phyloP scores from a whole-genome alignment of 1,284 basidiomycete species.

The Trametes versicolor region DNA sequence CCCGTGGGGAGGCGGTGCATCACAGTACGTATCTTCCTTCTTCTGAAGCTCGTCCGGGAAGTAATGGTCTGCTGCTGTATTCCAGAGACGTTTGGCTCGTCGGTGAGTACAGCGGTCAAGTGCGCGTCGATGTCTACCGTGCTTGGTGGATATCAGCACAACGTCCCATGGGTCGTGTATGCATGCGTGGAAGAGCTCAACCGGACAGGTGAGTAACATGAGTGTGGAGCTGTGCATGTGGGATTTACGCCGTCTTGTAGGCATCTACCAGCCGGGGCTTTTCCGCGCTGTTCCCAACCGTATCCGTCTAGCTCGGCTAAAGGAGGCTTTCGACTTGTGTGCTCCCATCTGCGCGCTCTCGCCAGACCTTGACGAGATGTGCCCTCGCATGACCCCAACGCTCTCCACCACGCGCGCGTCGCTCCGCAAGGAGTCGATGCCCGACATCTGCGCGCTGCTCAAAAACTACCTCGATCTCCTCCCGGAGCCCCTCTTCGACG shows the following conservation, averaged over 20 bases:
- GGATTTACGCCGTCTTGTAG: constrained; percentile 36
- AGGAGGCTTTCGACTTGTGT: constrained; percentile 47
- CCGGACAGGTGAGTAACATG: constrained; percentile 53
- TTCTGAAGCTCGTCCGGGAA: neutral
- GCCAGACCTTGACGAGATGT: constrained; percentile 20
- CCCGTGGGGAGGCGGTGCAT: constrained; percentile 23
- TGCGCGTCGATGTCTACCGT: constrained; percentile 57
- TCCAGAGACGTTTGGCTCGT: constrained; percentile 59
- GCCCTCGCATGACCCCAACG: constrained; percentile 21
- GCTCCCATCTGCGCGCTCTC: constrained; percentile 30
- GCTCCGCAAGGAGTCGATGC: constrained; percentile 61
- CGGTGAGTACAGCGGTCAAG: constrained; percentile 54
- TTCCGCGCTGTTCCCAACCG: constrained; percentile 54
- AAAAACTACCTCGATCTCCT: constrained; percentile 65
- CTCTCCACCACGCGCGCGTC: constrained; percentile 25
- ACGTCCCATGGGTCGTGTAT: constrained; percentile 64
- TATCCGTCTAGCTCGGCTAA: constrained; percentile 48
- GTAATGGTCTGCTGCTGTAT: neutral
- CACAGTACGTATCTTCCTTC: constrained; percentile 15
- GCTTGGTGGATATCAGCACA: constrained; percentile 60
- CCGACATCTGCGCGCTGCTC: constrained; percentile 69
- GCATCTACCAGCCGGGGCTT: constrained; percentile 56
- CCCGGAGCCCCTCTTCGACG: constrained; percentile 59
- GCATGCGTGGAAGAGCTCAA: constrained; percentile 69
- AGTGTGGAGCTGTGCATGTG: neutral